These are phyloP conservation scores for Emmonsiellopsis sp. DNA, from an alignment of 2,329 filamentous ascomycete species.

Conservation along the genomic window DNA sequence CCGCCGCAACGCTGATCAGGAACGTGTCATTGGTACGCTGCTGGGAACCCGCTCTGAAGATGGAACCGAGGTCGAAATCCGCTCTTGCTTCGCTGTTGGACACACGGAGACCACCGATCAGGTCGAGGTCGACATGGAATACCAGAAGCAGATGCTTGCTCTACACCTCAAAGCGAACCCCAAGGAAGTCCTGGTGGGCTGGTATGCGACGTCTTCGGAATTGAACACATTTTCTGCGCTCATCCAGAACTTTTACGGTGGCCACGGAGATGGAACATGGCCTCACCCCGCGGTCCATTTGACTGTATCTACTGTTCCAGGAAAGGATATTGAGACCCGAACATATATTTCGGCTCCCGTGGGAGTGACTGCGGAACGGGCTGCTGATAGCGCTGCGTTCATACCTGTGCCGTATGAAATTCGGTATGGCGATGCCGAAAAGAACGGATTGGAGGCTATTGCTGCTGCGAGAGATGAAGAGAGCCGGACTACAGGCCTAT, in stretches of 20 bases:
- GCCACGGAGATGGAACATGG: constrained; percentile 92
- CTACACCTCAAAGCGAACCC: constrained; percentile 90
- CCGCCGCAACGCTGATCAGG: constrained; percentile 82
- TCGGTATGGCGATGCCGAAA: constrained; percentile 73
- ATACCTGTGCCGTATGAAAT: constrained; percentile 95
- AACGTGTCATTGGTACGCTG: constrained; percentile 92
- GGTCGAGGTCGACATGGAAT: constrained; percentile 99
- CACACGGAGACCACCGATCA: constrained; percentile 98
- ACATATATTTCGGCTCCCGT: constrained; percentile 95
- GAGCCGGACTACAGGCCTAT: constrained; percentile 60
- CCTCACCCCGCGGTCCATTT: constrained; percentile 96
- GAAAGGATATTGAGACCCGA: constrained; percentile 78
- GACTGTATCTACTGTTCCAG: constrained; percentile 83
- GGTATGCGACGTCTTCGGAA: constrained; percentile 96
- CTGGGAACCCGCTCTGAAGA: constrained; percentile 91
- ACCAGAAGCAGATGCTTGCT: constrained; percentile 98
- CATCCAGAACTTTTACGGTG: constrained; percentile 99
- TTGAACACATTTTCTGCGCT: constrained; percentile 97
- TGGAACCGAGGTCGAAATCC: constrained; percentile 91
- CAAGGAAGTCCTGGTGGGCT: constrained; percentile 87
- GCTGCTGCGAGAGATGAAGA: constrained; percentile 72
- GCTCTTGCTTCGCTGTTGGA: constrained; percentile 93
- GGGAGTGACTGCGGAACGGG: constrained; percentile 87
- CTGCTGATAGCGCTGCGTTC: constrained; percentile 93
- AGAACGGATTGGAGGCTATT: constrained; percentile 72